Evolutionary conservation across 2,329 filamentous ascomycete species (phyloP).

Genomic region (Chrysoporthe deuterocubensis): DNA sequence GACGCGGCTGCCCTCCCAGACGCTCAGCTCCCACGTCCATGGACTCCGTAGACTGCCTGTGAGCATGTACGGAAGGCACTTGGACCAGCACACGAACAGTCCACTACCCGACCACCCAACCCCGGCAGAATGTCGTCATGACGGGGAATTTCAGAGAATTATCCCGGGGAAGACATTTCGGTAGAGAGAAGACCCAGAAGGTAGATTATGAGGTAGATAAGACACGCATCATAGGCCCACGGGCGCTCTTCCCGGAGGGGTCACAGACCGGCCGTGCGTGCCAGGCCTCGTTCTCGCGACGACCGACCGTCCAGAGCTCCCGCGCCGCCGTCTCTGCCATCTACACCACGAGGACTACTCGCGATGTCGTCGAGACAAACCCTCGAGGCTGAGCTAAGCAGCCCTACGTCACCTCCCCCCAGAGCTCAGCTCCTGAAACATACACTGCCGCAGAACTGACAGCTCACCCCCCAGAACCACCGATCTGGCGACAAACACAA

Average conservation of each 20-base stretch:
- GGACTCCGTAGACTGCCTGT: background rate
- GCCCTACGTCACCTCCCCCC: too few species aligned
- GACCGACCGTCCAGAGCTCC: background rate
- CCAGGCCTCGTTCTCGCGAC: background rate
- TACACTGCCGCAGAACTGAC: constrained; percentile 17
- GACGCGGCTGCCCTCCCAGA: background rate
- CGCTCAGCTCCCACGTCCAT: background rate
- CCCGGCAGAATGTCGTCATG: background rate
- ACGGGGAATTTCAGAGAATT: background rate
- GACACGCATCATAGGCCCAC: background rate
- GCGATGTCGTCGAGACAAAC: constrained; percentile 17
- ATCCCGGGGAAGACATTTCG: background rate
- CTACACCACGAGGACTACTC: background rate
- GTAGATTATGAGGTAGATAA: background rate
- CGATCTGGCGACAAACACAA: constrained; percentile 2
- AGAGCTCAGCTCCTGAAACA: constrained; percentile 17
- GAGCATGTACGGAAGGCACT: background rate
- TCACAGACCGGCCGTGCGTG: background rate
- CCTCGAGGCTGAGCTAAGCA: constrained; percentile 17
- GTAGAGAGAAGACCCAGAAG: background rate
- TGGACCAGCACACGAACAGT: constrained; percentile 1
- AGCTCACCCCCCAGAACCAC: constrained; percentile 7
- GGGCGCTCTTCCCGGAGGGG: background rate
- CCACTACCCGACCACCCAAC: background rate
- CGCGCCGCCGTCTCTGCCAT: background rate